Base-by-base conservation (phyloP, 495 filamentous ascomycete genomes). In the Parathielavia hyrcaniae region DNA sequence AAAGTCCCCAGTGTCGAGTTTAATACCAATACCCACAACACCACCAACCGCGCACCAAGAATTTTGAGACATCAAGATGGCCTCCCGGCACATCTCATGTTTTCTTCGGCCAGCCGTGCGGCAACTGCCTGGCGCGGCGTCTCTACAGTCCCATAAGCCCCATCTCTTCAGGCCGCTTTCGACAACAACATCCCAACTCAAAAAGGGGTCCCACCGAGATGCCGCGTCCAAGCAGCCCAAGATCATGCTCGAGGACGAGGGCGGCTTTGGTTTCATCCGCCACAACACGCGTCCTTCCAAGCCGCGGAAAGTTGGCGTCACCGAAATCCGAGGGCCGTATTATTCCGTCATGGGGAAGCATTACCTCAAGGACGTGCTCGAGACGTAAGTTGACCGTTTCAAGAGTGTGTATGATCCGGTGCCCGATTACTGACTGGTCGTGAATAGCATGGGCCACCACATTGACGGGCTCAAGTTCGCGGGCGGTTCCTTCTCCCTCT, bases 381-480 rank as follows among this genome's bases (percentile, higher is more conserved):
- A 82, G 56, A 81, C 79, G 26, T 59, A 44, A 41, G 50, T 57
- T 9, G 10, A 0, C 1, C 8, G 10, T 14, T 0, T 4, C 32
- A 4, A 11, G 8, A 38, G 20, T 23, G 1, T 9, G n/a, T n/a
- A n/a, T n/a, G n/a, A n/a, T n/a, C n/a, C n/a, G n/a, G n/a, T n/a
- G n/a, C 14, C 4, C 26, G 0, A 6, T 30, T 20, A 35, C 5
- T 20, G 26, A 23, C 23, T 22, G 26, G 14, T 46, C 11, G 19
- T 40, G 16, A 40, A 7, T 22, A 59, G 57, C 39, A 81, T 79
- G 79, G 77, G 79, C 10, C 64, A 73, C 11, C 75, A 83, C 65
- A 71, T 82, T 19, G 81, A 82, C 60, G 79, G 81, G 2, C 67
- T 83, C 11, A 82, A 83, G 51, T 82, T 83, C 67, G 79, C 79